Percentiles rank a stretch among this genome's conserved stretches.
These are phyloP conservation scores for Centrapalus pauciflorus DNA, from an alignment of 129 eudicot genomes.

Conservation along the genomic window DNA sequence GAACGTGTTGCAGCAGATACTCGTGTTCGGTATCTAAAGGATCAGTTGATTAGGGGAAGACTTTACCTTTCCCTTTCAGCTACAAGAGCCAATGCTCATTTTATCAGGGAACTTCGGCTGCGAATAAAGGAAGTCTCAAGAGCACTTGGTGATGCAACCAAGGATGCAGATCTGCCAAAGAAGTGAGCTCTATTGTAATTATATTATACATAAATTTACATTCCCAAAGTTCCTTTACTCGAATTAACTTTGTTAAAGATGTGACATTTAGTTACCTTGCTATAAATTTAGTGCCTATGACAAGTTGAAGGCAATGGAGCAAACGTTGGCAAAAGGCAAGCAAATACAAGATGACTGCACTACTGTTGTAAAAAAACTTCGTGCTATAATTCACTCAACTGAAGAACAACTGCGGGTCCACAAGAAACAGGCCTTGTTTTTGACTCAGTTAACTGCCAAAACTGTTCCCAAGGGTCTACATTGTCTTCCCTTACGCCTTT, in stretches of 20 bases:
- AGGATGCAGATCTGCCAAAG: constrained; percentile 75
- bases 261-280: neutral
- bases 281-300: constrained; percentile 51
- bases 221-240: too few relatives aligned
- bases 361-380: constrained; percentile 70
- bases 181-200: constrained; percentile 36
- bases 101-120: constrained; percentile 73
- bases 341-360: constrained; percentile 88
- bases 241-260: too few relatives aligned
- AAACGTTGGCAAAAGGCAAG: constrained; percentile 67
- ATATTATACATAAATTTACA: too few relatives aligned
- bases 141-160: constrained; percentile 85
- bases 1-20: constrained; percentile 41
- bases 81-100: constrained; percentile 71
- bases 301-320: constrained; percentile 77
- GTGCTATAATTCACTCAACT: constrained; percentile 77
- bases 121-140: constrained; percentile 79
- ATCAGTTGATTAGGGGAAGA: constrained; percentile 69
- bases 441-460: constrained; percentile 82
- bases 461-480: constrained; percentile 88
- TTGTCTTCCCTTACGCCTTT: constrained; percentile 82
- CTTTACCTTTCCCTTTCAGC: constrained; percentile 82
- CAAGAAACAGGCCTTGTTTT: constrained; percentile 67
- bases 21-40: constrained; percentile 75
- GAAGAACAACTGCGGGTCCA: constrained; percentile 81